phyloP scores from a whole-genome alignment of 179 eudicot species.

The Heliamphora pulchella region DNA sequence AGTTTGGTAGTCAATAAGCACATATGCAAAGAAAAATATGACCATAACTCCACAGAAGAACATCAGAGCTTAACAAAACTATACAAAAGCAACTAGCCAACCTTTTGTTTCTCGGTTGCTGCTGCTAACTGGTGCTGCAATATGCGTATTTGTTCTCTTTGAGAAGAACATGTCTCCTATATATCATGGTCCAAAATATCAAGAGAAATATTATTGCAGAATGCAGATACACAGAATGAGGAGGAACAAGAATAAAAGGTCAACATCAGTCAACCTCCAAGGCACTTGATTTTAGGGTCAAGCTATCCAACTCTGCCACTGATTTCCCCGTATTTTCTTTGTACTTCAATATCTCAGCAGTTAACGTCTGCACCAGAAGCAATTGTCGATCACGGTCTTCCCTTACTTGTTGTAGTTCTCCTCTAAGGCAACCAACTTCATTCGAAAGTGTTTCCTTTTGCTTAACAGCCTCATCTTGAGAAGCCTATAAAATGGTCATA shows the following conservation, averaged over 20 bases:
- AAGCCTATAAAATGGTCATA: conserved; percentile 29
- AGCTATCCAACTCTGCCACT: conserved; percentile 43
- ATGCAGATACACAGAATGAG: background rate
- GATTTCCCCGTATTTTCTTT: conserved; percentile 56
- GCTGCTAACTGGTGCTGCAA: conserved; percentile 46
- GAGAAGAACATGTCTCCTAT: conserved; percentile 58
- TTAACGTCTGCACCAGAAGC: conserved; percentile 35
- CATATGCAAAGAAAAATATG: background rate
- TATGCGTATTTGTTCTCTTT: conserved; percentile 36
- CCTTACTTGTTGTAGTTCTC: conserved; percentile 54
- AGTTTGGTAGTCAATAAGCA: background rate
- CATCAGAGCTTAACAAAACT: background rate
- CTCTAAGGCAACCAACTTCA: conserved; percentile 45
- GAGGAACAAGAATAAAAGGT: background rate
- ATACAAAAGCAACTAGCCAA: conserved; percentile 8
- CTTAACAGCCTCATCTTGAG: conserved; percentile 48
- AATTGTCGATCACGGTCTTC: conserved; percentile 60
- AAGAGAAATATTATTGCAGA: background rate
- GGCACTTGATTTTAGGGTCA: conserved; percentile 42
- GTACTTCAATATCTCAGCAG: conserved; percentile 35
- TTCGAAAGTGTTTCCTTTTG: conserved; percentile 38
- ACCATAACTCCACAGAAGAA: background rate
- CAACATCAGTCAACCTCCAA: conserved; percentile 47
- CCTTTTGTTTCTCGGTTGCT: conserved; percentile 59
- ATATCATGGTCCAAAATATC: background rate